A percentile compares a stretch with the other conserved stretches of the same genome.
Conservation (phyloP, 345 rosid species). For the Eucalyptus polybractea region DNA sequence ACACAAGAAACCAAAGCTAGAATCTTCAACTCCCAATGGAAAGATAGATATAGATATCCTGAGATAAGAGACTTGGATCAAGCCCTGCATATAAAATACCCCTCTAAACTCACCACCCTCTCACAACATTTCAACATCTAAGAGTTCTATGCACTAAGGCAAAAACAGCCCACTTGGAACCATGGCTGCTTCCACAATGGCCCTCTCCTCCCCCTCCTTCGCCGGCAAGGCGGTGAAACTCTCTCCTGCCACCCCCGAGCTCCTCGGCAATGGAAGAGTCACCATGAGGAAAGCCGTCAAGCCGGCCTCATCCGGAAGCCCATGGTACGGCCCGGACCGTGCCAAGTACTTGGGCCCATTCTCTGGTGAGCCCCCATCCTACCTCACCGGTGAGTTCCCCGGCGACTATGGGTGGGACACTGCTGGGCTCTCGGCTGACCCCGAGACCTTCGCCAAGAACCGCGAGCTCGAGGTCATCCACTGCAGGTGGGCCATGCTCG, state of each 20-base stretch:
- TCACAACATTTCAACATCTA: not conserved
- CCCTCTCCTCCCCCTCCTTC: conserved; percentile 57
- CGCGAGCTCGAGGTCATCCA: conserved; percentile 86
- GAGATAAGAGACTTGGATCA: conserved; percentile 25
- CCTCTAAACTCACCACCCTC: not conserved
- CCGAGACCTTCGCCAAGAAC: conserved; percentile 84
- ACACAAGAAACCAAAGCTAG: not conserved
- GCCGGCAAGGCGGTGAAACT: conserved; percentile 50
- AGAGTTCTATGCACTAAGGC: not conserved
- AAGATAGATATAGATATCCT: conserved; percentile 18
- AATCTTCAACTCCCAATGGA: conserved; percentile 52
- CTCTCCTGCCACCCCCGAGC: conserved; percentile 7
- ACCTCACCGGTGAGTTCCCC: conserved; percentile 75
- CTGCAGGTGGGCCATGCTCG: conserved; percentile 74
- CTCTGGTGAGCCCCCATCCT: conserved; percentile 54
- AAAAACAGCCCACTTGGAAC: not conserved
- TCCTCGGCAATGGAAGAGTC: conserved; percentile 40
- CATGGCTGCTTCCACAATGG: conserved; percentile 64
- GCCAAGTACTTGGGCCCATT: conserved; percentile 72
- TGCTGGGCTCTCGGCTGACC: conserved; percentile 83
- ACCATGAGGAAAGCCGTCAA: conserved; percentile 41
- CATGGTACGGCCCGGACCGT: conserved; percentile 70
- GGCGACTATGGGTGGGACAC: conserved; percentile 77
- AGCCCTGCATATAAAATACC: conserved; percentile 6
- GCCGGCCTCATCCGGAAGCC: conserved; percentile 37